Conservation (phyloP, 1,284 basidiomycete genomes). For the Marasmius sp. region DNA sequence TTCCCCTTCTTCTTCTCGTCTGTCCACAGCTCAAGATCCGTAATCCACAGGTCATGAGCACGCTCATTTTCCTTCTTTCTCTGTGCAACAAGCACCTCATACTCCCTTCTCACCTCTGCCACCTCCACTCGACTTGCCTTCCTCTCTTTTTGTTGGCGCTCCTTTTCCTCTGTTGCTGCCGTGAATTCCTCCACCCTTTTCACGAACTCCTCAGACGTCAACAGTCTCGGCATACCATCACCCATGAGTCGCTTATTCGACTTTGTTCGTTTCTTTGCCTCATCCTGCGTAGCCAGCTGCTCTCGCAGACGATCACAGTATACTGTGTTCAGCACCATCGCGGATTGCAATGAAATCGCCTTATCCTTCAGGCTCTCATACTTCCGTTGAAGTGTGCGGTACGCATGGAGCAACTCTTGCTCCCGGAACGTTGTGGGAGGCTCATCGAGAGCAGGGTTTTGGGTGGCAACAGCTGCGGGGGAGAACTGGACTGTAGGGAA, state of each 20-base stretch:
- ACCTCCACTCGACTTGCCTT: background rate
- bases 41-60: background rate
- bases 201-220: constrained; percentile 15
- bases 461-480: background rate
- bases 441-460: background rate
- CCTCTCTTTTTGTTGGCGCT: background rate
- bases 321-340: constrained; percentile 12
- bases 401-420: background rate
- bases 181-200: background rate
- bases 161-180: background rate
- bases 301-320: background rate
- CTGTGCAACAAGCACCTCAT: background rate
- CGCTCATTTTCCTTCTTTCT: background rate
- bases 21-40: background rate
- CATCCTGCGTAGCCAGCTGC: constrained; percentile 19
- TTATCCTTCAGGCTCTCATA: background rate
- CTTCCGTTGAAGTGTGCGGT: background rate
- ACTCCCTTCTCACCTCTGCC: background rate
- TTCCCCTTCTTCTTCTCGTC: too few relatives aligned
- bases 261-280: constrained; percentile 13
- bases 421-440: background rate
- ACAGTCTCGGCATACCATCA: constrained; percentile 18
- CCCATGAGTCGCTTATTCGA: constrained; percentile 7
- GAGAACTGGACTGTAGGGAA: background rate
- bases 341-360: constrained; percentile 9